Evolutionary conservation across 2,329 filamentous ascomycete genomes (phyloP), one percentile per base, ranked within the genome.

Genomic region (Diaporthe aspalathi): DNA sequence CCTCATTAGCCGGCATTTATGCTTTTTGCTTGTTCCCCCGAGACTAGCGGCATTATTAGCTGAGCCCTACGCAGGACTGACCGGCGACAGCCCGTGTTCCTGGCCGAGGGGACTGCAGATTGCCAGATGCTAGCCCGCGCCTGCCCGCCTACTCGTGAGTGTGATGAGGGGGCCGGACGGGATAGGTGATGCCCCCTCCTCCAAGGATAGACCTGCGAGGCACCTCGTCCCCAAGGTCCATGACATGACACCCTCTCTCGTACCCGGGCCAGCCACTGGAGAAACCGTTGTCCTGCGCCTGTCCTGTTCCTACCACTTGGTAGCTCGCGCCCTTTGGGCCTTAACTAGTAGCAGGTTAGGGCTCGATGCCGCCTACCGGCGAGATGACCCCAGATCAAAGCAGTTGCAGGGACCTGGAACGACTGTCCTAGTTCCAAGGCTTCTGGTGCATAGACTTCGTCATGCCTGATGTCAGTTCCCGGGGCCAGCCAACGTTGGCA

Each of bases 1-100:
- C 60, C 50, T 68, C 20, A 60, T 68, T 53, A 68, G 67, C 67
- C 53, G 43, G 53, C 67, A 57, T 47, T 56, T 60, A 50, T 38
- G 43, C 52, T 67, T 54, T 67, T 53, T 52, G 53, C 24, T 50
- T 29, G 47, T 50, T 40, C 53, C 47, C 43, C 67, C 53, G 53
- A 40, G n/a, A 62, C 43, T 68, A 68, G 67, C 67, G 67, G 53
- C 53, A 52, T 22, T 50, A 60, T 22, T 50, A 68, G 67, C 45
- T 68, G 66, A 57, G 45, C 66, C 40, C 66, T 68, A 57, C 27
- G 45, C 60, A 50, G 45, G 29, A 65, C 60, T 11, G 45, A 35
- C 27, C 5, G 8, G 32, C 35, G 24, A 49, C n/a, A 22, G n/a
- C 43, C 45, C 11, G 60, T 38, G 60, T 57, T 47, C 43, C 45